A percentile compares a stretch with the other conserved stretches of the same genome.
Conservation (phyloP, 441 rosid species). For the Adansonia gregorii region DNA sequence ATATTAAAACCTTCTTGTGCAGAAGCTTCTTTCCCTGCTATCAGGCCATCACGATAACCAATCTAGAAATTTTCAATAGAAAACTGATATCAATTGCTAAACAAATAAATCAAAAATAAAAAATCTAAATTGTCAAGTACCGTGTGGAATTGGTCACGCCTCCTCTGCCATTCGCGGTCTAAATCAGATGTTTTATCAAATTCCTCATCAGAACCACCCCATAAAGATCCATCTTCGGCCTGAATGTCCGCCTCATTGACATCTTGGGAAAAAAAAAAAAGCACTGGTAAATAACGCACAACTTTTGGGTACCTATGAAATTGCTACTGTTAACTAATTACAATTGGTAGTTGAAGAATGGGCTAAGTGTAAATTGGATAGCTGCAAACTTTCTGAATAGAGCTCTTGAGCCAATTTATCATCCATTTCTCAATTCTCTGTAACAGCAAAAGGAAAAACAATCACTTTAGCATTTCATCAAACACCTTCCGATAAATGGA, state of each 20-base stretch:
- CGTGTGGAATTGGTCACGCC: constrained; percentile 48
- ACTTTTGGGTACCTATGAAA: not conserved
- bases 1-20: constrained; percentile 80
- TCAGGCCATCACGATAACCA: constrained; percentile 86
- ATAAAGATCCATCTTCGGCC: constrained; percentile 44
- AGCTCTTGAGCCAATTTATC: constrained; percentile 38
- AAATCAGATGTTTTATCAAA: constrained; percentile 37
- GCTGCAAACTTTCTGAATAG: constrained; percentile 47
- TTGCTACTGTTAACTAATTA: constrained; percentile 7
- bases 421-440: constrained; percentile 53
- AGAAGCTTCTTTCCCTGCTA: constrained; percentile 68
- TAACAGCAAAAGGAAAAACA: not conserved
- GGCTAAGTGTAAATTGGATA: constrained; percentile 33
- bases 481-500: constrained; percentile 10
- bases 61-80: constrained; percentile 40
- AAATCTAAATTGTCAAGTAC: constrained; percentile 36
- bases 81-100: constrained; percentile 7
- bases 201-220: constrained; percentile 55
- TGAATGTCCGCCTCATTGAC: constrained; percentile 30
- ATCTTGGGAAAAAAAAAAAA: not conserved
- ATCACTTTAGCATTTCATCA: constrained; percentile 11
- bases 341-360: constrained; percentile 25
- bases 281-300: not conserved
- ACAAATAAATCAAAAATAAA: constrained; percentile 12
- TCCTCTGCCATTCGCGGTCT: constrained; percentile 55